These are phyloP conservation scores for Termitomyces bulborhizus DNA, from an alignment of 768 basidiomycete species.

Conservation along the genomic window DNA sequence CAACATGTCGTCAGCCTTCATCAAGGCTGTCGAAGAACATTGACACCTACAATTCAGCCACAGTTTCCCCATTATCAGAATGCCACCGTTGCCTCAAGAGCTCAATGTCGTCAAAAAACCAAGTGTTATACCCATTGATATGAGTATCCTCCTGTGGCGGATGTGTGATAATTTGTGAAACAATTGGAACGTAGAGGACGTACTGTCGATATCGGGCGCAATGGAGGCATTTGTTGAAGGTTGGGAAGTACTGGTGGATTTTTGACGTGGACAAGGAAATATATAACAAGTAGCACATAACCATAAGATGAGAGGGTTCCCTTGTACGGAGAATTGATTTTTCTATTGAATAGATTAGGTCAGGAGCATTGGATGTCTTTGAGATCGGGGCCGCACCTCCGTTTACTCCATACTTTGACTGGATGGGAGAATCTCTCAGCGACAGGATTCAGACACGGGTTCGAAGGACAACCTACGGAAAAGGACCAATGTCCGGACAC, in stretches of 20 bases:
- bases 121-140: slow-evolving; percentile 76
- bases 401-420: slow-evolving; percentile 99
- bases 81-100: slow-evolving; percentile 88
- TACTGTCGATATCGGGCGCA: slow-evolving; percentile 80
- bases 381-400: slow-evolving; percentile 44
- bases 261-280: slow-evolving; percentile 97
- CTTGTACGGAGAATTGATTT: slow-evolving; percentile 98
- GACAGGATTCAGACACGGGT: slow-evolving; percentile 1
- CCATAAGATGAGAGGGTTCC: slow-evolving; percentile 97
- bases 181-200: slow-evolving; percentile 8
- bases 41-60: slow-evolving; percentile 82
- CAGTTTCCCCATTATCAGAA: slow-evolving; percentile 87
- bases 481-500: slow-evolving; percentile 89
- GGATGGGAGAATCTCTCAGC: slow-evolving; percentile 11
- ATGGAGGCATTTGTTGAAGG: slow-evolving; percentile 89
- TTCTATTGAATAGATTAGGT: slow-evolving; percentile 37
- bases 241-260: slow-evolving; percentile 95
- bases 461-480: slow-evolving; percentile 67
- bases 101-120: slow-evolving; percentile 99
- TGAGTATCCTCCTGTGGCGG: slow-evolving; percentile 66
- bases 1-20: not conserved
- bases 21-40: not conserved
- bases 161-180: slow-evolving; percentile 10
- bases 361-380: not conserved
- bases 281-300: slow-evolving; percentile 96